Evolutionary conservation across 202 grass and related monocot genomes (phyloP).

Genomic region (Carex arenaria): DNA sequence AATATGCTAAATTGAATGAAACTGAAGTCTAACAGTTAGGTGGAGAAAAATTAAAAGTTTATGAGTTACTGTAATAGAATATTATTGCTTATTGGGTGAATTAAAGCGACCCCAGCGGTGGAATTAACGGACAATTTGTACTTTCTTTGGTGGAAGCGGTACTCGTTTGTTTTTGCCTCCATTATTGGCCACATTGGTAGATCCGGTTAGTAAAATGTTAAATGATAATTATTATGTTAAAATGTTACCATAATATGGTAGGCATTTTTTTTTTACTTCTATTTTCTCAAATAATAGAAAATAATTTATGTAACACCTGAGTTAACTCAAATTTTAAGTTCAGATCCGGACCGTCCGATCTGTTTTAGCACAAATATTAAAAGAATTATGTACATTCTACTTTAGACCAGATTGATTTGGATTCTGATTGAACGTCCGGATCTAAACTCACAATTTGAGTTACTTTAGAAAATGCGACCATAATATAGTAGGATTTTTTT

Average conservation of each 20-base stretch:
- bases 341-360: no score
- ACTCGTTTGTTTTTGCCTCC: not conserved
- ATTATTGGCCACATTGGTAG: conserved; percentile 8
- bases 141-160: not conserved
- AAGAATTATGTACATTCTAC: no score
- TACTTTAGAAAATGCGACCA: no score
- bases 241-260: no score
- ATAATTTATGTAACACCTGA: not conserved
- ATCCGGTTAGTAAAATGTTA: not conserved
- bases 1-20: no score
- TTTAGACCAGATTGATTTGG: no score
- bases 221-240: not conserved
- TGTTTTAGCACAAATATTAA: no score
- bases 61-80: not conserved
- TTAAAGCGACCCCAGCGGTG: not conserved
- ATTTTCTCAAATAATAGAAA: not conserved
- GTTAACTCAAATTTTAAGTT: no score
- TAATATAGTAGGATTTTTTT: no score
- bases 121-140: not conserved
- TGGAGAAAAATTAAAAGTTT: not conserved
- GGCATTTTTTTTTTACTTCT: not conserved
- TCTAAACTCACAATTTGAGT: no score
- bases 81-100: not conserved
- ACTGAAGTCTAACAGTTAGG: no score
- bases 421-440: no score